These are phyloP conservation scores for Penicillium olsonii DNA, from an alignment of 2,329 filamentous ascomycete species.

Conservation along the genomic window DNA sequence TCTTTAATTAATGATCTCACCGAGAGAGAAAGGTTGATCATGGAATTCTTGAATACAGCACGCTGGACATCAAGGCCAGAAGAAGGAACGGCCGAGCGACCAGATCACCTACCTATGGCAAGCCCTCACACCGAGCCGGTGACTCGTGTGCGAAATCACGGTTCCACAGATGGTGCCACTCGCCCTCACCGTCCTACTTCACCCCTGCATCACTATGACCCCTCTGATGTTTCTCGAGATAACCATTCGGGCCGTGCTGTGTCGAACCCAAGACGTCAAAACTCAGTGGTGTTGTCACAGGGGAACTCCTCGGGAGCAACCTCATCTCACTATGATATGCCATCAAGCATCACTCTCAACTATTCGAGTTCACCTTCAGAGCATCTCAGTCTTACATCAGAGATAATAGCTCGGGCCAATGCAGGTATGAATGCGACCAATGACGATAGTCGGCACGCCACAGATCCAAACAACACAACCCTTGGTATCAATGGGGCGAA, in stretches of 20 bases:
- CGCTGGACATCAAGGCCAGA: conserved; percentile 40
- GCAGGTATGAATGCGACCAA: conserved; percentile 24
- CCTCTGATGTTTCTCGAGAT: conserved; percentile 34
- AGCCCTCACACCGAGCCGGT: conserved; percentile 29
- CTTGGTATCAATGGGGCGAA: conserved; percentile 24
- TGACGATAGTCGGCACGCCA: conserved; percentile 21
- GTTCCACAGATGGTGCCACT: conserved; percentile 33
- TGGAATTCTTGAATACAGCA: conserved; percentile 46
- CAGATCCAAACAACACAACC: conserved; percentile 21
- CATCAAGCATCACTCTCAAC: conserved; percentile 38
- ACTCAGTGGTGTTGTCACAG: conserved; percentile 45
- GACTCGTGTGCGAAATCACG: conserved; percentile 29
- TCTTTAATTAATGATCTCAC: conserved; percentile 41
- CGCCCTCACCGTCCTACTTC: conserved; percentile 37
- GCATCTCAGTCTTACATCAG: conserved; percentile 32
- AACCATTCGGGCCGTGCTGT: conserved; percentile 29
- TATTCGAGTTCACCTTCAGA: conserved; percentile 46
- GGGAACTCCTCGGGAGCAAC: conserved; percentile 27
- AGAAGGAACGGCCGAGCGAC: conserved; percentile 32
- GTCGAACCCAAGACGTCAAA: conserved; percentile 40
- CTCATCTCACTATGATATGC: conserved; percentile 27
- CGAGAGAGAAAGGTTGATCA: conserved; percentile 45
- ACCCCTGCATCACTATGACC: conserved; percentile 31
- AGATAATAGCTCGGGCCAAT: conserved; percentile 20
- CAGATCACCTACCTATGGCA: conserved; percentile 31